Conservation (phyloP, 1,284 basidiomycete genomes). For the Porodaedalea pini region DNA sequence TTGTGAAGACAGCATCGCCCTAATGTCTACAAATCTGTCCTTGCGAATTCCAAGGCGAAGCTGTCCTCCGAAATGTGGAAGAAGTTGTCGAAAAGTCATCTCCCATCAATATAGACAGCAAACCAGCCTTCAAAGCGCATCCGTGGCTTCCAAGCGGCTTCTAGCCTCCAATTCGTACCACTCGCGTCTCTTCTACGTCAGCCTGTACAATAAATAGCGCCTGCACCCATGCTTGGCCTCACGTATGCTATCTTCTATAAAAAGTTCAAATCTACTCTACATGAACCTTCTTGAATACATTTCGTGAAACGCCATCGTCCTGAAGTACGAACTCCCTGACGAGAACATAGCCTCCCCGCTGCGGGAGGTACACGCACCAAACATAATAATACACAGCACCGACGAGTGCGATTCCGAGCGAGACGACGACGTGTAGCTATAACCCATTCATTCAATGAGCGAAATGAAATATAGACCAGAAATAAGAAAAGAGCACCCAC, state of each 20-base stretch:
- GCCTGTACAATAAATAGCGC: too few relatives aligned
- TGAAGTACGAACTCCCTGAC: constrained; percentile 47
- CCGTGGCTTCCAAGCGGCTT: too few relatives aligned
- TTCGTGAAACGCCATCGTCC: constrained; percentile 51
- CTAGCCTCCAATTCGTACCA: too few relatives aligned
- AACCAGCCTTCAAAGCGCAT: too few relatives aligned
- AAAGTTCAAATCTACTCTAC: background rate
- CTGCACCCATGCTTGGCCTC: background rate
- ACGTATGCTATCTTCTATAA: background rate
- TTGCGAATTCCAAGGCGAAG: too few relatives aligned
- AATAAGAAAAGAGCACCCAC: constrained; percentile 36
- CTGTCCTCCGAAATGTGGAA: too few relatives aligned
- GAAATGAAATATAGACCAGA: background rate
- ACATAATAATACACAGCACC: constrained; percentile 61
- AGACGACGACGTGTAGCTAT: constrained; percentile 51
- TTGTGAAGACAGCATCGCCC: too few relatives aligned
- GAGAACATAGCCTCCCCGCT: constrained; percentile 46
- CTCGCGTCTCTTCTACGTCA: too few relatives aligned
- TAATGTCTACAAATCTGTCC: too few relatives aligned
- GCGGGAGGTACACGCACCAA: constrained; percentile 53
- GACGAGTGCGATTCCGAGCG: constrained; percentile 46
- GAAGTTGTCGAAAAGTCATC: too few relatives aligned
- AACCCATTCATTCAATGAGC: background rate
- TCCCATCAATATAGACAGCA: too few relatives aligned
- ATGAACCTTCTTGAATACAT: constrained; percentile 36